Evolutionary conservation across 2,329 filamentous ascomycete species (phyloP).

Genomic region (Calonectria multiphialidica): DNA sequence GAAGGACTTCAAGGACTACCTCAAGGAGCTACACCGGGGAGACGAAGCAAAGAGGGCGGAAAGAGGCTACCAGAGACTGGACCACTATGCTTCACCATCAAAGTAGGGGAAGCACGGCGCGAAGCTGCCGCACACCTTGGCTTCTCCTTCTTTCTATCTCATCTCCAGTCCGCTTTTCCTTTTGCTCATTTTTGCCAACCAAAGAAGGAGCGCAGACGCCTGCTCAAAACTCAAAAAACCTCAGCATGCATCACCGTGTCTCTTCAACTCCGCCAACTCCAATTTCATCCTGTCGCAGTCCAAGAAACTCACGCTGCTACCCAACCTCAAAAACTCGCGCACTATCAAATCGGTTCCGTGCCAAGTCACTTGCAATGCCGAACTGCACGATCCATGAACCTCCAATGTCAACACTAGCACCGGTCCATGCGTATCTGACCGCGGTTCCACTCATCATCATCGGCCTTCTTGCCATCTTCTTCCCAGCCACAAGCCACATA

Average conservation of each 20-base stretch:
- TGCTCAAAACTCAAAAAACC: not conserved
- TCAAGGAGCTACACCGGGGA: conserved; percentile 17
- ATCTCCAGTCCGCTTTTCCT: too few relatives aligned
- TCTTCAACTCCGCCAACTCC: not conserved
- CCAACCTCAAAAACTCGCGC: too few relatives aligned
- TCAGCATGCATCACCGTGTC: not conserved
- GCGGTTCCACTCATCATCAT: not conserved
- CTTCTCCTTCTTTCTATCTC: not conserved
- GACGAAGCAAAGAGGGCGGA: conserved; percentile 21
- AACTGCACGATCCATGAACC: not conserved
- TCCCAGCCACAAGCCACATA: not conserved
- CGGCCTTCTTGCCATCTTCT: not conserved
- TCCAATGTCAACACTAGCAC: not conserved
- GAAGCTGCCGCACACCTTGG: not conserved
- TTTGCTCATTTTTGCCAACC: not conserved
- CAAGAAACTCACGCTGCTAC: too few relatives aligned
- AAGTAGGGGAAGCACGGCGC: not conserved
- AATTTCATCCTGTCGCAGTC: too few relatives aligned
- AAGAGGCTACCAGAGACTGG: not conserved
- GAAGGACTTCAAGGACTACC: conserved; percentile 44
- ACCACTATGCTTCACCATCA: not conserved
- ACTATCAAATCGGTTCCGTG: too few relatives aligned
- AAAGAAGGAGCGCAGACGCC: not conserved
- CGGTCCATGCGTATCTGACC: not conserved
- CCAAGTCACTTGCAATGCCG: not conserved